These are phyloP conservation scores for Fusarium anguioides DNA, from an alignment of 2,329 filamentous ascomycete genomes.

Conservation along the genomic window DNA sequence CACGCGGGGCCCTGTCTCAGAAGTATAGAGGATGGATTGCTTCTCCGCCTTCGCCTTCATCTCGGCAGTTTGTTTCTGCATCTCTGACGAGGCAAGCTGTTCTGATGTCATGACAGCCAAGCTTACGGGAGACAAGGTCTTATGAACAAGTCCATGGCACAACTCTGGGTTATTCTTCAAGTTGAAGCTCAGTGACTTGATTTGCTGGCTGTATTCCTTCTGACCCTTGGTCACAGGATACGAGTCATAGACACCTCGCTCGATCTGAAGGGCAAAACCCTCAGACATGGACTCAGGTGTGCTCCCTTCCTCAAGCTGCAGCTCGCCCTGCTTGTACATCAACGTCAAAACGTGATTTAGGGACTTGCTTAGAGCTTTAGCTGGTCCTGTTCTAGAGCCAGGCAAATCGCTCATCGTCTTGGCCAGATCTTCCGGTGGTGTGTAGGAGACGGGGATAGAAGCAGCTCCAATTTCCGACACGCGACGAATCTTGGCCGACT, in stretches of 20 bases:
- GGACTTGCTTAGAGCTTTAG: constrained; percentile 76
- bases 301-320: constrained; percentile 71
- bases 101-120: constrained; percentile 90
- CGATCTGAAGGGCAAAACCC: constrained; percentile 80
- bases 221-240: constrained; percentile 60
- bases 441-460: constrained; percentile 53
- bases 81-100: constrained; percentile 91
- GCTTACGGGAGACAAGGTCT: constrained; percentile 76
- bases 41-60: constrained; percentile 84
- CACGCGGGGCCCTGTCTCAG: constrained; percentile 77
- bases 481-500: constrained; percentile 63
- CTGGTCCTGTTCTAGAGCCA: constrained; percentile 73
- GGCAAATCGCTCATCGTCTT: constrained; percentile 66
- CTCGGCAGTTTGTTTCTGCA: constrained; percentile 80
- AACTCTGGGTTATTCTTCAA: constrained; percentile 88
- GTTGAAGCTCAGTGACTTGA: constrained; percentile 84
- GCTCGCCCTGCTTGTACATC: constrained; percentile 73
- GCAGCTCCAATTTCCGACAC: constrained; percentile 61
- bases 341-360: constrained; percentile 73
- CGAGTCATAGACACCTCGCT: constrained; percentile 73
- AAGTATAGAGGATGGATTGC: constrained; percentile 84
- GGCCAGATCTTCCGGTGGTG: constrained; percentile 63
- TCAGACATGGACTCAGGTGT: constrained; percentile 74
- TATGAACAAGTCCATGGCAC: constrained; percentile 78
- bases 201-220: constrained; percentile 68